Evolutionary conservation across 371 early-diverging fungal genomes (phyloP).

Genomic region (Batkoa obscura): DNA sequence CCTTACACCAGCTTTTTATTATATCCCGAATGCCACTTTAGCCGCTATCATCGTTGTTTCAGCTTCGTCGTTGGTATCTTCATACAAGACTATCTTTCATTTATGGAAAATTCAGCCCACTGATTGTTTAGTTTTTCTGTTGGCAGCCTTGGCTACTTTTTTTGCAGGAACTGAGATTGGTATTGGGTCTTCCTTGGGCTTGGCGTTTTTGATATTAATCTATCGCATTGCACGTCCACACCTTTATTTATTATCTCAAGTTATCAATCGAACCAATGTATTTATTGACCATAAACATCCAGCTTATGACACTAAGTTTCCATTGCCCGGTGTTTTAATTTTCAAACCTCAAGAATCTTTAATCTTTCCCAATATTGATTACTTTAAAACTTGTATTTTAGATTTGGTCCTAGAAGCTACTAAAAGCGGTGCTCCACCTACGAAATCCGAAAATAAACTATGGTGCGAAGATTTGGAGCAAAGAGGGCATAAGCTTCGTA

Average conservation of each 20-base stretch:
- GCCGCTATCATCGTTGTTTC: constrained; percentile 30
- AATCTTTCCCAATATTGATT: constrained; percentile 47
- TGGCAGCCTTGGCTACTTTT: constrained; percentile 36
- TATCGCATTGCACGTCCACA: constrained; percentile 49
- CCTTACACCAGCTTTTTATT: constrained; percentile 64
- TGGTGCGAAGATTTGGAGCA: constrained; percentile 11
- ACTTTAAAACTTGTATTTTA: constrained; percentile 14
- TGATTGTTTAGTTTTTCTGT: background rate
- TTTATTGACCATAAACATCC: constrained; percentile 7
- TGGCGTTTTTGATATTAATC: constrained; percentile 39
- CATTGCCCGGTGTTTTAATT: constrained; percentile 33
- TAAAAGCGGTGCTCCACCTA: constrained; percentile 5
- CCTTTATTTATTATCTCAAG: constrained; percentile 7
- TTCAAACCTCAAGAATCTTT: constrained; percentile 42
- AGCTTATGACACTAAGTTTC: background rate
- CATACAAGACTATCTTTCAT: background rate
- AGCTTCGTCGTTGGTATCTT: background rate
- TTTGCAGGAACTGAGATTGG: constrained; percentile 45
- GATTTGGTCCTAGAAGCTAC: constrained; percentile 8
- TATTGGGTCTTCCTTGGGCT: constrained; percentile 39
- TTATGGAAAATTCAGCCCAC: background rate
- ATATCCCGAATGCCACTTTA: constrained; percentile 54
- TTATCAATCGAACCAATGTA: constrained; percentile 4
- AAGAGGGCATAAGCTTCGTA: background rate
- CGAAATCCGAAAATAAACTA: constrained; percentile 6